Percentiles rank a stretch among this genome's conserved stretches.
Evolutionary conservation across 2,329 filamentous ascomycete genomes (phyloP).

Genomic region (Helminthosporium solani): DNA sequence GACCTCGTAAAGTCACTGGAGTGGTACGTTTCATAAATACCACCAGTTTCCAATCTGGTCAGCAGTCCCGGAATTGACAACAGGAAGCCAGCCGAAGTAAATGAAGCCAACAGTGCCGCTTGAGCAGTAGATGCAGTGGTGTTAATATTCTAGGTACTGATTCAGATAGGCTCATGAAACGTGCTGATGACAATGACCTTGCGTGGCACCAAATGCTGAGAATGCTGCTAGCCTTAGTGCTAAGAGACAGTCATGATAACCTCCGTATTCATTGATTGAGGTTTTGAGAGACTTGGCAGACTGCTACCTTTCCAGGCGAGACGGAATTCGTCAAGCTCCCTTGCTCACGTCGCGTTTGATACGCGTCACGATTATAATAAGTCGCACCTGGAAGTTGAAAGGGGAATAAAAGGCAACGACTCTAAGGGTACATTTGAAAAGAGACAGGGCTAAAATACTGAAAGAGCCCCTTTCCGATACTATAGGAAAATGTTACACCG

Average conservation of each 20-base stretch:
- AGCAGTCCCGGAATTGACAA: conserved; percentile 26
- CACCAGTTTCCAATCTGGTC: conserved; percentile 21
- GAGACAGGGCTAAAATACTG: no score
- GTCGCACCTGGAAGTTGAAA: conserved; percentile 1
- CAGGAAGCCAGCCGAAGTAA: conserved; percentile 19
- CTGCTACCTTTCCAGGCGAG: conserved; percentile 20
- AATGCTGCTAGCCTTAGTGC: conserved; percentile 18
- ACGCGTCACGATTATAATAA: conserved; percentile 1
- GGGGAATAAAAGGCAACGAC: no score
- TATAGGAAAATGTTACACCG: no score
- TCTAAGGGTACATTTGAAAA: no score
- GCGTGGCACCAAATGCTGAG: conserved; percentile 26
- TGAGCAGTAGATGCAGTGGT: conserved; percentile 17
- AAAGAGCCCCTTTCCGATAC: no score
- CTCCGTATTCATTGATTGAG: conserved; percentile 16
- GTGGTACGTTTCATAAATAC: conserved; percentile 22
- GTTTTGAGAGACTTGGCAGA: conserved; percentile 20
- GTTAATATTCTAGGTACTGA: conserved; percentile 19
- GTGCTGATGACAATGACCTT: conserved; percentile 27
- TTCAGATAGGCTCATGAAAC: conserved; percentile 27
- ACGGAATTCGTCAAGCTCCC: conserved; percentile 29
- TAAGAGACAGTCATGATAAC: conserved; percentile 20
- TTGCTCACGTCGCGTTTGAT: conserved; percentile 15
- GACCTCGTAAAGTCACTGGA: conserved; percentile 24
- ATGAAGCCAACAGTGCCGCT: conserved; percentile 22